A percentile compares a stretch with the other conserved stretches of the same genome.
phyloP scores from a whole-genome alignment of 768 basidiomycete genomes.

The Tephrocybe sp. region DNA sequence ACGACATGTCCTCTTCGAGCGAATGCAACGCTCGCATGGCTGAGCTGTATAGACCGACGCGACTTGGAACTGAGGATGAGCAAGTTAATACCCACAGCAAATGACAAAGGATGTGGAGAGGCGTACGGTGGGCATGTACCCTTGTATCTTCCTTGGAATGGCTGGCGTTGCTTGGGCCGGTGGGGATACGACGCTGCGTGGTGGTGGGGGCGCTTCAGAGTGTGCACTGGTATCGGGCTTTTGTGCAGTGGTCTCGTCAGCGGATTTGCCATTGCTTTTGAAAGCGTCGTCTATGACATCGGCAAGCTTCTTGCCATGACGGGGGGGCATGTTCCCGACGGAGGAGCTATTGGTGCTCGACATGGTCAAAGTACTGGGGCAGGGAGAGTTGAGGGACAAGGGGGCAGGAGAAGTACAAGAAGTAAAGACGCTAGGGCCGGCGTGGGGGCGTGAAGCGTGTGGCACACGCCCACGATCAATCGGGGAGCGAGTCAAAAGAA shows the following conservation, averaged over 20 bases:
- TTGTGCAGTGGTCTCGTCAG: conserved; percentile 17
- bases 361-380: conserved; percentile 18
- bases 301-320: conserved; percentile 26
- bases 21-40: conserved; percentile 44
- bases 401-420: not conserved
- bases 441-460: conserved; percentile 19
- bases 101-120: not conserved
- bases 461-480: conserved; percentile 21
- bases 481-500: conserved; percentile 6
- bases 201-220: conserved; percentile 6
- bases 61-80: conserved; percentile 13
- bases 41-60: conserved; percentile 33
- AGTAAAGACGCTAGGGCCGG: conserved; percentile 7
- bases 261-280: conserved; percentile 22
- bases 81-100: conserved; percentile 3
- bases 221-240: not conserved
- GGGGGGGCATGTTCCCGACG: conserved; percentile 33
- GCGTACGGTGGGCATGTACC: conserved; percentile 20
- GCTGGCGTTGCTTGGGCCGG: conserved; percentile 26
- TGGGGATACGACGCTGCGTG: not conserved
- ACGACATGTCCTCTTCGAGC: conserved; percentile 39
- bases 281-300: conserved; percentile 31
- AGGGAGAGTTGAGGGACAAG: not conserved
- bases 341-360: conserved; percentile 35
- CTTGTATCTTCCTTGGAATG: conserved; percentile 21